Percentiles rank a stretch among this genome's conserved stretches.
Conservation (phyloP, 306 rosid species). For the Sindora glabra region DNA sequence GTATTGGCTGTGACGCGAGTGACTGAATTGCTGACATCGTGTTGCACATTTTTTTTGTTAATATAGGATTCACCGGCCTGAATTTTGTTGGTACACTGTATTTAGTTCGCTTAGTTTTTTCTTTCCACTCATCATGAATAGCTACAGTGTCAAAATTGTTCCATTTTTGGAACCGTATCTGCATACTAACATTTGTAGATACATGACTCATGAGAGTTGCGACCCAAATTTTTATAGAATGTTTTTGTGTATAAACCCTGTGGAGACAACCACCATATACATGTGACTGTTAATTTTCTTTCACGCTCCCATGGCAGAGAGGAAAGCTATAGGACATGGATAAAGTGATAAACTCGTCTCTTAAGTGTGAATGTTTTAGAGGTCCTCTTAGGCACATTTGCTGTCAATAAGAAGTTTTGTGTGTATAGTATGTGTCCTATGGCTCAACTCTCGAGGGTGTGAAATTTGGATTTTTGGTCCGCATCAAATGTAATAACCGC, state of each 20-base stretch:
- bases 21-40: conserved; percentile 8
- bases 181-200: not conserved
- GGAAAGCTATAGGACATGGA: no score
- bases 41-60: not conserved
- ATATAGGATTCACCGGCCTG: conserved; percentile 1
- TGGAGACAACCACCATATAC: no score
- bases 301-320: not conserved
- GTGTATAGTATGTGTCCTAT: no score
- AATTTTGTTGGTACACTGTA: no score
- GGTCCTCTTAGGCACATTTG: no score
- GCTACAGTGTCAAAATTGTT: not conserved
- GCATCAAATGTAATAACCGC: no score
- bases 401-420: no score
- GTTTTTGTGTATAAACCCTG: not conserved
- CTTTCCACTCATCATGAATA: not conserved
- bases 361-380: no score
- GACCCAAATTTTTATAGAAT: conserved; percentile 1
- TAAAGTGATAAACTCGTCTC: no score
- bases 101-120: not conserved
- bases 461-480: no score
- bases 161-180: not conserved
- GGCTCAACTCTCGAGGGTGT: no score
- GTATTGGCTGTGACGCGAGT: conserved; percentile 1
- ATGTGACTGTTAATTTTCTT: not conserved
- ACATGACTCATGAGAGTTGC: not conserved